Evolutionary conservation across 139 green algal genomes (phyloP).

Genomic region (Auxenochlorella protothecoides): DNA sequence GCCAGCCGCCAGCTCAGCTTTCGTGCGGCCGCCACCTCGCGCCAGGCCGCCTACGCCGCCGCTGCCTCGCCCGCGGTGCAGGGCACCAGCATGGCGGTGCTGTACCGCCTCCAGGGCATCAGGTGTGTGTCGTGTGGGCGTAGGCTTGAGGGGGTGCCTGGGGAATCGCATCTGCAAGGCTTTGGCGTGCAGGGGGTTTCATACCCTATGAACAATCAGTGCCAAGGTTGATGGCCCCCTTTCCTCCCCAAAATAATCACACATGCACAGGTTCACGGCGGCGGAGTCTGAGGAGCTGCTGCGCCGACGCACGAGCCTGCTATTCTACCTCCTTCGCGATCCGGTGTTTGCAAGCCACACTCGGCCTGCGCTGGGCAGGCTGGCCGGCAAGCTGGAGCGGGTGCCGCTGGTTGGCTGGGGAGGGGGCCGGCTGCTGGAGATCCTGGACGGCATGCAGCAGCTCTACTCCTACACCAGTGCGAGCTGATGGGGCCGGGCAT

Average conservation of each 20-base stretch:
- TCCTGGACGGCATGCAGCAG: conserved; percentile 48
- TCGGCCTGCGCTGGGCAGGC: conserved; percentile 8
- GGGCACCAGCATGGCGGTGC: conserved; percentile 1
- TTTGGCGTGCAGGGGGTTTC: no score
- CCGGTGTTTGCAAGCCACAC: conserved; percentile 42
- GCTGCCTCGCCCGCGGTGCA: background rate
- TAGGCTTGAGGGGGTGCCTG: no score
- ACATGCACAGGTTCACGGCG: conserved; percentile 19
- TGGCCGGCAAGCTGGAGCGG: conserved; percentile 7
- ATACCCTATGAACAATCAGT: background rate
- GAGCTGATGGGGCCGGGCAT: conserved; percentile 13
- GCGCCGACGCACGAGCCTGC: conserved; percentile 20
- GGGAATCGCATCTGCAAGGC: no score
- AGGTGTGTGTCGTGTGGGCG: background rate
- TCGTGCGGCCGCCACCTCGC: background rate
- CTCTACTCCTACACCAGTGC: conserved; percentile 48
- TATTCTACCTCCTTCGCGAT: conserved; percentile 45
- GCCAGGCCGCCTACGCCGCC: conserved; percentile 4
- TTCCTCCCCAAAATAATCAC: background rate
- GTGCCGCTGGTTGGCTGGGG: conserved; percentile 38
- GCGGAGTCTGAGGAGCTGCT: conserved; percentile 27
- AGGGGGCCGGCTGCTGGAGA: conserved; percentile 31
- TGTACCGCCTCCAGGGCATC: conserved; percentile 17
- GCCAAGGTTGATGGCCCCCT: background rate
- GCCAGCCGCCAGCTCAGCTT: conserved; percentile 11